phyloP scores from a whole-genome alignment of 2,329 filamentous ascomycete species.

The Podosphaera fusca region DNA sequence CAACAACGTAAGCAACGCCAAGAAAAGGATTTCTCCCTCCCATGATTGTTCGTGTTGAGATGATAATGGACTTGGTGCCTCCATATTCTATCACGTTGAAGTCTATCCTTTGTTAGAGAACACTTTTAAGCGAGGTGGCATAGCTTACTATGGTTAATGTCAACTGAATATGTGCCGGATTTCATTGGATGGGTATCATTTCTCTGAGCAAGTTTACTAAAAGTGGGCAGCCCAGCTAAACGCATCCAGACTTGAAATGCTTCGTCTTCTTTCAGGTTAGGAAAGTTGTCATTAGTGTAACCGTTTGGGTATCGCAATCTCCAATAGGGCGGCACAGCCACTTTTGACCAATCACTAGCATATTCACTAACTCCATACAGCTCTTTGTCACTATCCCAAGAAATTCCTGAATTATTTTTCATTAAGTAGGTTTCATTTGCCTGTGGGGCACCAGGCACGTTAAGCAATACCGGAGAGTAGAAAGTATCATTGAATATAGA shows the following conservation, averaged over 20 bases:
- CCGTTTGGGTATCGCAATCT: constrained; percentile 39
- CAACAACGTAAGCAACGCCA: constrained; percentile 85
- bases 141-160: constrained; percentile 48
- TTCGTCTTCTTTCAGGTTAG: constrained; percentile 52
- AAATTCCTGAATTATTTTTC: constrained; percentile 48
- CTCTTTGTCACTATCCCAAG: constrained; percentile 64
- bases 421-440: constrained; percentile 39
- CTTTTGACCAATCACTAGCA: constrained; percentile 26
- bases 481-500: constrained; percentile 94
- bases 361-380: constrained; percentile 55
- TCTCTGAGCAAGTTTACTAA: constrained; percentile 76
- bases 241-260: constrained; percentile 98
- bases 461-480: constrained; percentile 36
- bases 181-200: constrained; percentile 51
- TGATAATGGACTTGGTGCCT: constrained; percentile 72
- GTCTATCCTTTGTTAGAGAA: constrained; percentile 26
- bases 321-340: constrained; percentile 81
- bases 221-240: constrained; percentile 76
- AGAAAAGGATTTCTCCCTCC: constrained; percentile 89
- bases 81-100: constrained; percentile 61
- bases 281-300: constrained; percentile 40
- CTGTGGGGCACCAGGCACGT: constrained; percentile 18
- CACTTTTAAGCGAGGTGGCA: background rate
- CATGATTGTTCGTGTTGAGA: constrained; percentile 79
- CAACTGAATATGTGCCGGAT: constrained; percentile 49